A percentile compares a stretch with the other conserved stretches of the same genome.
phyloP scores from a whole-genome alignment of 2,329 filamentous ascomycete species.

The Fusarium avenaceum region DNA sequence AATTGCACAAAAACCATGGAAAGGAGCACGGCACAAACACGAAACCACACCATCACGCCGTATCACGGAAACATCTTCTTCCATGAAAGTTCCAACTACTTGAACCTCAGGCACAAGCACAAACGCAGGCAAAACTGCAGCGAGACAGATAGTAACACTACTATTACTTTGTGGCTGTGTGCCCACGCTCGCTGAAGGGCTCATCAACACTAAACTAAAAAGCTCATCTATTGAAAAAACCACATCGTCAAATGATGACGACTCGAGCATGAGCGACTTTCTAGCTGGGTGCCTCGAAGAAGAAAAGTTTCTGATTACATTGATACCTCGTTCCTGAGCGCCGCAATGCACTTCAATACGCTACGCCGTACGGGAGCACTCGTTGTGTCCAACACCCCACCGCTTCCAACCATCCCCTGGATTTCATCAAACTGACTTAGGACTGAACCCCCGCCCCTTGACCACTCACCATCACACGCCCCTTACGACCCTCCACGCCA shows the following conservation, averaged over 20 bases:
- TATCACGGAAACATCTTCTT: slow-evolving; percentile 30
- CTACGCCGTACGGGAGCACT: background rate
- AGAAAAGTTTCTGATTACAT: slow-evolving; percentile 29
- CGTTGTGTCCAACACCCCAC: slow-evolving; percentile 11
- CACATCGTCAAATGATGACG: background rate
- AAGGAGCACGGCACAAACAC: slow-evolving; percentile 20
- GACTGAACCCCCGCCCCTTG: slow-evolving; percentile 7
- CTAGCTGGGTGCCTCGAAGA: slow-evolving; percentile 6
- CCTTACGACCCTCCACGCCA: slow-evolving; percentile 27
- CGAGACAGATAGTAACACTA: slow-evolving; percentile 21
- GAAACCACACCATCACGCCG: slow-evolving; percentile 38
- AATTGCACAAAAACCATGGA: slow-evolving; percentile 7
- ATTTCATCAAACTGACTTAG: slow-evolving; percentile 18
- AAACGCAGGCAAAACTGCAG: slow-evolving; percentile 18
- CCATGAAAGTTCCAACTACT: slow-evolving; percentile 5
- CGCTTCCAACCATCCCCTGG: slow-evolving; percentile 17
- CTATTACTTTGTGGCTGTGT: slow-evolving; percentile 8
- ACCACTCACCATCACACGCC: slow-evolving; percentile 9
- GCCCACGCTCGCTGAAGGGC: background rate
- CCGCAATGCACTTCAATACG: slow-evolving; percentile 2
- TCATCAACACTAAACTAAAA: background rate
- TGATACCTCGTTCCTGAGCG: slow-evolving; percentile 41
- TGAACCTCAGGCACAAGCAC: slow-evolving; percentile 4
- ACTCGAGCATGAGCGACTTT: slow-evolving; percentile 13
- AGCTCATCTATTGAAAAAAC: background rate